A percentile compares a stretch with the other conserved stretches of the same genome.
phyloP scores from a whole-genome alignment of 2,329 filamentous ascomycete genomes.

The Stachybotrys chartarum region DNA sequence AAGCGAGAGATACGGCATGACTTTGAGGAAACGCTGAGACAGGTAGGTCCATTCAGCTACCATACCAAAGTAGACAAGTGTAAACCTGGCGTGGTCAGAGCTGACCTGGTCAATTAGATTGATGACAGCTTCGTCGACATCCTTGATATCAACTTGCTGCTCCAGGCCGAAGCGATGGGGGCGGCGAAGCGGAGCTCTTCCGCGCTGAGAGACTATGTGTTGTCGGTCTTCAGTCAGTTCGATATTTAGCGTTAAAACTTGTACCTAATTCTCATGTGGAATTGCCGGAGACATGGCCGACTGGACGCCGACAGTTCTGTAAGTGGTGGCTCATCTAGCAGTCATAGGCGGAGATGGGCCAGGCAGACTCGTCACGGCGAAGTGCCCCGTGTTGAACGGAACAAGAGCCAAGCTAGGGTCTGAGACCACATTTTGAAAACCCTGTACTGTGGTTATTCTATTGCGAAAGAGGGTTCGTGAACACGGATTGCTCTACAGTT shows the following conservation, averaged over 20 bases:
- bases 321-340: neutral
- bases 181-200: conserved; percentile 5
- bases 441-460: conserved; percentile 4
- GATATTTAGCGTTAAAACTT: conserved; percentile 5
- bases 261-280: conserved; percentile 1
- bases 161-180: conserved; percentile 7
- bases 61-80: conserved; percentile 5
- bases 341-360: conserved; percentile 2
- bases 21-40: neutral
- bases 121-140: conserved; percentile 1
- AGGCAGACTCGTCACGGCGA: conserved; percentile 9
- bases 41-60: conserved; percentile 10
- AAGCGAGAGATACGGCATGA: conserved; percentile 6
- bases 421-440: neutral
- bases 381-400: conserved; percentile 7
- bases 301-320: neutral
- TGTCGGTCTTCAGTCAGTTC: neutral
- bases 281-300: neutral
- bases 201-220: neutral
- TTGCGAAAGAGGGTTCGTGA: conserved; percentile 6
- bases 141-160: neutral
- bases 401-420: conserved; percentile 3
- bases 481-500: conserved; percentile 13
- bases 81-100: neutral
- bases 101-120: conserved; percentile 2